Percentiles rank a stretch among this genome's conserved stretches.
Evolutionary conservation across 2,329 filamentous ascomycete species (phyloP).

Genomic region (Aspergillus caelatus): DNA sequence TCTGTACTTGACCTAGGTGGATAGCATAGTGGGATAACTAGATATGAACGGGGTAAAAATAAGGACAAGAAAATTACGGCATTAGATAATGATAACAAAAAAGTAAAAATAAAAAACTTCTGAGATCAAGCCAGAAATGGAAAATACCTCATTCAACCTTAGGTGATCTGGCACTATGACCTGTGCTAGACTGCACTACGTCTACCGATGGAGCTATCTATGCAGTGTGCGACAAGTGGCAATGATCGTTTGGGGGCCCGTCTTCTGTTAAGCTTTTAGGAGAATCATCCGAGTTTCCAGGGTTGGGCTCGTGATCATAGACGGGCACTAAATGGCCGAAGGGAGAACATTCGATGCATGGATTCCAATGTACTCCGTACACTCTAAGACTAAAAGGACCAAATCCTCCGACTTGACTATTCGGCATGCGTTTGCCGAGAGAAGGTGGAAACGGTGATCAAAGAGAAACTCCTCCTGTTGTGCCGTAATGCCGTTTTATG

Average conservation of each 20-base stretch:
- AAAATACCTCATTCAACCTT: not conserved
- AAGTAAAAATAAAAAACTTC: not conserved
- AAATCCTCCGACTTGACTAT: slow-evolving; percentile 8
- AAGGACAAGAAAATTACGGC: not conserved
- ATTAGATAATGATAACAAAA: not conserved
- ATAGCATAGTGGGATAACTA: slow-evolving; percentile 1
- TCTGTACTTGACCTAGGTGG: slow-evolving; percentile 4
- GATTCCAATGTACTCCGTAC: not conserved
- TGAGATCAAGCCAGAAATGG: not conserved
- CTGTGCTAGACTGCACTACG: not conserved
- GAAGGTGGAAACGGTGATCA: not conserved
- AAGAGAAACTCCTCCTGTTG: not conserved
- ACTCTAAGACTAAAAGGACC: slow-evolving; percentile 7
- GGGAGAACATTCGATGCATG: not conserved
- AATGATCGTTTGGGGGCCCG: slow-evolving; percentile 1
- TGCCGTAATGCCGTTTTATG: slow-evolving; percentile 18
- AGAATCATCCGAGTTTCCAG: slow-evolving; percentile 15
- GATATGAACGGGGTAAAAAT: not conserved
- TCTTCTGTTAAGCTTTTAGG: slow-evolving; percentile 18
- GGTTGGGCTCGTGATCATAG: slow-evolving; percentile 6
- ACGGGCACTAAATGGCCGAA: not conserved
- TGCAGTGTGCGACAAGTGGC: not conserved
- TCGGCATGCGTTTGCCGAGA: slow-evolving; percentile 24
- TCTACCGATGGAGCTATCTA: not conserved
- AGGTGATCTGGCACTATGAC: not conserved